Evolutionary conservation across 768 basidiomycete species (phyloP), one percentile per base, ranked within the genome.

Genomic region (Pleurotus eryngii): DNA sequence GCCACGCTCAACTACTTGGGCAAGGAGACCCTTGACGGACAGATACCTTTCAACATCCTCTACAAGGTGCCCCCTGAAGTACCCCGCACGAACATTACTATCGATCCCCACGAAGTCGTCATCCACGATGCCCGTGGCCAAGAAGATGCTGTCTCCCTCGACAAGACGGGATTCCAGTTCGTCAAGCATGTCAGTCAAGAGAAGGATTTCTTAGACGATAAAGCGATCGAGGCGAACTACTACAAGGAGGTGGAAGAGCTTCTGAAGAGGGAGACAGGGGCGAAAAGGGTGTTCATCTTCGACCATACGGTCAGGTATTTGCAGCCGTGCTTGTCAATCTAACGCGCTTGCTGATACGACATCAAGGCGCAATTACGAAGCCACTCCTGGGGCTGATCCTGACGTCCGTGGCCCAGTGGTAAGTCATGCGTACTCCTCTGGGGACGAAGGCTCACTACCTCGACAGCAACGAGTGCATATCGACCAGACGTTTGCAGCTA

Each of bases 201-300:
- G 43, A 60, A 63, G 2, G 56, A 59, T 27, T 80, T 80, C 62
- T 45, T 59, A 2, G 64, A 74, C 35, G 71, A 75, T 8, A 62
- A 66, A 12, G 74, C 67, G 53, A 72, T 79, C 53, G 59, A 70
- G 51, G 50, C 53, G 27, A 69, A 69, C 35, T 79, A 80, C 57
- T 78, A 76, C 53, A 65, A 69, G 0, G 78, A 80, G 63, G 71
- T 69, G 48, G 46, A 61, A 24, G 71, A 71, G 55, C 61, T 77
- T 17, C 60, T 77, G 39, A 77, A 77, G 66, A 63, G 67, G 39
- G 43, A 69, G 37, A 76, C 74, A 1, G 74, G 73, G 12, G 78
- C 75, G n/a, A 70, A 60, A 48, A 67, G 64, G 15, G 67, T 67
- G 35, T 70, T 77, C 46, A 62, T 78, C 26, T 79, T 79, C 58